Conservation (phyloP, 176 grass and related monocot species). For the Rhynchospora pubera region DNA sequence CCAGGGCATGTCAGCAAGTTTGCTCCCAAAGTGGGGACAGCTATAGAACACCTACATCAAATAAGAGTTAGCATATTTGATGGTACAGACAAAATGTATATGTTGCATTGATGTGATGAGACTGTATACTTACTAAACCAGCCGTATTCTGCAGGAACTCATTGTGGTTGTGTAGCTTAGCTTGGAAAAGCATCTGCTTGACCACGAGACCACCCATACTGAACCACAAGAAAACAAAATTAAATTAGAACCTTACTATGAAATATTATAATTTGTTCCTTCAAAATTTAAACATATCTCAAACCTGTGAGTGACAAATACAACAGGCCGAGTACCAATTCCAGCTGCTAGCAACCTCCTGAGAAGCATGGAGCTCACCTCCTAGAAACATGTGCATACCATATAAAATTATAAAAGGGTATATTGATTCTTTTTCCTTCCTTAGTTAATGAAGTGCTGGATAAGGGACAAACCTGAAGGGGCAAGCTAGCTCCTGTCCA, state of each 20-base stretch:
- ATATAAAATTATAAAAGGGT: background rate
- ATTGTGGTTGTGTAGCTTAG: constrained; percentile 70
- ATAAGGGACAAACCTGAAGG: constrained; percentile 64
- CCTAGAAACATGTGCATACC: constrained; percentile 35
- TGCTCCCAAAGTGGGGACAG: constrained; percentile 98
- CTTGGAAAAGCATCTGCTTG: constrained; percentile 90
- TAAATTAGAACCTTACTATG: background rate
- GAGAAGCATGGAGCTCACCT: constrained; percentile 90
- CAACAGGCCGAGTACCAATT: constrained; percentile 74
- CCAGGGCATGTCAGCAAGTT: constrained; percentile 97
- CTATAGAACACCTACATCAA: constrained; percentile 81
- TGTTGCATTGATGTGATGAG: background rate
- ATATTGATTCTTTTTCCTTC: background rate
- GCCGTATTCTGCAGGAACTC: constrained; percentile 71
- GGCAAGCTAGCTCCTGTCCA: constrained; percentile 96
- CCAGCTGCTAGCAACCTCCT: constrained; percentile 71
- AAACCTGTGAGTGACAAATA: constrained; percentile 96
- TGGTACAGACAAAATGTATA: constrained; percentile 23
- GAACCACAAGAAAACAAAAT: constrained; percentile 30
- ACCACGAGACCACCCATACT: constrained; percentile 97
- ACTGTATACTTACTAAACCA: constrained; percentile 61
- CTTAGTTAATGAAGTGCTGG: background rate
- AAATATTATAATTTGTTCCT: background rate
- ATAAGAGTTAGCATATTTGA: background rate
- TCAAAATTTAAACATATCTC: background rate